Conservation (phyloP, 768 basidiomycete species). For the Tulasnella sp. region DNA sequence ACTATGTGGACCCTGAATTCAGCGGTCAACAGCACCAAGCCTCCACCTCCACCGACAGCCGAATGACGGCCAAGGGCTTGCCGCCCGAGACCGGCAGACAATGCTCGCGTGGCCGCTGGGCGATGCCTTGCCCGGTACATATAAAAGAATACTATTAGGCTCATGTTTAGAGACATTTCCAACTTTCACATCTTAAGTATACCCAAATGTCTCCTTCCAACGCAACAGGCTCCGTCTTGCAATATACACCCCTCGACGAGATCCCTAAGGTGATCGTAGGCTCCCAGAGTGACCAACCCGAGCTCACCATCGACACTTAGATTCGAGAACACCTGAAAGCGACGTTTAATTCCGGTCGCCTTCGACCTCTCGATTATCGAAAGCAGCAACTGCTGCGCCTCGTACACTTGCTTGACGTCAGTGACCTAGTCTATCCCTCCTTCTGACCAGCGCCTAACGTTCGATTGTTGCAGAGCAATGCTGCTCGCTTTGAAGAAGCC, state of each 20-base stretch:
- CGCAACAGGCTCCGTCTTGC: background rate
- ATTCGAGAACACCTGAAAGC: conserved; percentile 47
- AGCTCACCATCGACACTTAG: no score
- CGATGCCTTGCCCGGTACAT: no score
- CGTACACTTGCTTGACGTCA: conserved; percentile 28
- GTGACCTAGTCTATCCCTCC: background rate
- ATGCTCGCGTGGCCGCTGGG: no score
- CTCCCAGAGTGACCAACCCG: no score
- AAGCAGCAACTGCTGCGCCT: conserved; percentile 69
- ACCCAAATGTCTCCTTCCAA: background rate
- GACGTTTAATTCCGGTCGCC: conserved; percentile 59
- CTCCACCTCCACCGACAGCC: background rate
- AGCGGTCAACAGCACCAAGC: background rate
- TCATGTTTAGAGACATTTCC: background rate
- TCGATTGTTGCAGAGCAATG: conserved; percentile 43
- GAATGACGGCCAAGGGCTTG: background rate
- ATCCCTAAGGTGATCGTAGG: background rate
- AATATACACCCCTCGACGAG: background rate
- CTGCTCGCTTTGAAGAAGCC: conserved; percentile 49
- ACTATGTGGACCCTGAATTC: background rate
- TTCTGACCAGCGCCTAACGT: background rate
- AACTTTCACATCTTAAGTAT: background rate
- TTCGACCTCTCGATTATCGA: conserved; percentile 54
- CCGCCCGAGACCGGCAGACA: background rate
- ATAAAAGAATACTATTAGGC: background rate